Evolutionary conservation across 495 filamentous ascomycete species (phyloP), one percentile per base, ranked within the genome.

Genomic region (Lasiosphaeria hispida): DNA sequence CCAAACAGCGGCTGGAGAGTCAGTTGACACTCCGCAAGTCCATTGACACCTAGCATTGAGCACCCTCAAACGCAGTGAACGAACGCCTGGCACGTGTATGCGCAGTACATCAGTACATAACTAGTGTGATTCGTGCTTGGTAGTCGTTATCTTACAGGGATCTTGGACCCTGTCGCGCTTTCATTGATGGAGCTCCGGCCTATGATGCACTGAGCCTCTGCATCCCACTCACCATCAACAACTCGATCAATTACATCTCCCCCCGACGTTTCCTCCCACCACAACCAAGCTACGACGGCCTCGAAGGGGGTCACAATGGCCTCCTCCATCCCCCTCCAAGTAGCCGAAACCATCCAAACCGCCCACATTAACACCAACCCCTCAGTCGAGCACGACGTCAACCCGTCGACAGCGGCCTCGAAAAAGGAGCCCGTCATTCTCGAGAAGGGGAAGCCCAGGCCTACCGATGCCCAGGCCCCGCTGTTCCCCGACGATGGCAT

Each of bases 271-370:
- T n/a, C n/a, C 36, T 10, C 36, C 13, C 14, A 33, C 18, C 34
- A 34, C 7, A 14, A 39, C 30, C 38, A 10, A 10, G 38, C 8
- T 18, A 34, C 18, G 14, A 17, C 18, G 9, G 15, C 30, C 42
- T 9, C 35, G 30, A 2, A 13, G 15, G 23, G 23, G 23, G 23
- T 23, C 50, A 42, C 45, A 17, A 78, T 78, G 75, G 58, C 70
- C 2, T 61, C 66, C 44, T 76, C 74, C 11, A 53, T 81, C 69
- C 68, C 81, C 72, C 69, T 87, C 17, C 82, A 90, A 60, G 72
- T 91, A 54, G 85, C 88, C 15, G 86, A 88, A 58, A 86, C 87
- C 15, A 79, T 96, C 59, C 92, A 96, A 70, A 83, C 87, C 11
- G 89, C 87, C 34, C 87, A 87, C 60, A 81, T 96, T 72, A 86